A percentile compares a stretch with the other conserved stretches of the same genome.
phyloP scores from a whole-genome alignment of 2,329 filamentous ascomycete genomes.

The Endocalyx cinctus region DNA sequence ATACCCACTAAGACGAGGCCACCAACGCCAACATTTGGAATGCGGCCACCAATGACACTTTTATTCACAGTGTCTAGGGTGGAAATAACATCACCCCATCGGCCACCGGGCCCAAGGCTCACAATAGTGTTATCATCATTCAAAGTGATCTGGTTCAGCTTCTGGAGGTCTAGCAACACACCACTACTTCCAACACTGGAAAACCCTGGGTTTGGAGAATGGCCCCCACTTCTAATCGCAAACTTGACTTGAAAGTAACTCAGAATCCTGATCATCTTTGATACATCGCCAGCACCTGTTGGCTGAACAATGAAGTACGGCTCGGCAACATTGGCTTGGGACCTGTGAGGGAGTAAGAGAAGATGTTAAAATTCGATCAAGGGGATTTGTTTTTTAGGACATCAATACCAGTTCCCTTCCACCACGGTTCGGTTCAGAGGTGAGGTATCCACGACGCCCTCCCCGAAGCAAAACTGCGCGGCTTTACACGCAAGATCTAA shows the following conservation, averaged over 20 bases:
- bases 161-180: conserved; percentile 19
- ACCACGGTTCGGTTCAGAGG: neutral
- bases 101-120: conserved; percentile 23
- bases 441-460: no score
- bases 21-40: conserved; percentile 17
- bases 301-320: conserved; percentile 13
- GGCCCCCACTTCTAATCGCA: conserved; percentile 12
- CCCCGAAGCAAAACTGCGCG: no score
- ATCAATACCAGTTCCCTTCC: neutral
- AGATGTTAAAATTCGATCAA: neutral
- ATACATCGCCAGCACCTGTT: conserved; percentile 2
- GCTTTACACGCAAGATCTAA: no score
- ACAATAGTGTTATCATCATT: conserved; percentile 17
- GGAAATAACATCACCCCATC: conserved; percentile 16
- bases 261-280: conserved; percentile 7
- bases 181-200: conserved; percentile 5
- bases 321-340: conserved; percentile 6
- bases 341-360: conserved; percentile 13
- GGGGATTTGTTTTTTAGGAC: no score
- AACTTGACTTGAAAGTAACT: conserved; percentile 11
- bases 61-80: conserved; percentile 5
- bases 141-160: conserved; percentile 14
- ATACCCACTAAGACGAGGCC: conserved; percentile 25
- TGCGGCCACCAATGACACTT: conserved; percentile 17
- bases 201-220: conserved; percentile 15